Evolutionary conservation across 176 grass and related monocot species (phyloP), one percentile per base, ranked within the genome.

Genomic region (Musa troglodytarum): DNA sequence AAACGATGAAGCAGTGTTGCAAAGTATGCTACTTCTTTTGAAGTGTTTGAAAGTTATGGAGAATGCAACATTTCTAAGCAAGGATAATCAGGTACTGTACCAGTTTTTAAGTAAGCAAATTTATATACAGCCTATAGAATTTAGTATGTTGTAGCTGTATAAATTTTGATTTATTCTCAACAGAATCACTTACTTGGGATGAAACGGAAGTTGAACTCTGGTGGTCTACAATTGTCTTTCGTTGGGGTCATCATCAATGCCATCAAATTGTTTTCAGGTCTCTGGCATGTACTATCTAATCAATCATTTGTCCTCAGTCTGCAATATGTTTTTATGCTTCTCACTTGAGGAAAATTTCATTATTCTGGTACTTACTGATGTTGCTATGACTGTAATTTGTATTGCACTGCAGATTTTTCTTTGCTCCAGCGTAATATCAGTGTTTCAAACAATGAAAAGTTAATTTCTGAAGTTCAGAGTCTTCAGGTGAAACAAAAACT

Each of bases 41-140:
- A 99, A 99, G 86, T 99, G 96, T 71, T 86, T 99, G 76, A 95
- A 95, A 80, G 95, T 95, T 72, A 85, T 99, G 89, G 96, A 99
- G 81, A 99, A 95, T 75, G 91, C 96, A 1, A 99, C 96, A 83
- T 99, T 99, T 82, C 65, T 99, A 89, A 99, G 96, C 61, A 79
- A 99, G 15, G 61, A 92, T 72, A 99, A 99, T 83, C 92, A 99
- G 91, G 96, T 93, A 89, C 82, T 56, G 15, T 62, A 61, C 53
- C 21, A 74, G 25, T 65, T 53, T 76, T 17, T 6, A 17, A 56
- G 6, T 56, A 13, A 6, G 22, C 17, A 52, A 50, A 12, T 74
- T 43, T 43, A 43, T 50, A 29, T 15, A 26, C 8, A 34, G 12
- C 13, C 9, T 74, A 52, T 57, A 74, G 34, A 43, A 43, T 43